phyloP scores from a whole-genome alignment of 805 yeast genomes.

The Yarrowia sp. region DNA sequence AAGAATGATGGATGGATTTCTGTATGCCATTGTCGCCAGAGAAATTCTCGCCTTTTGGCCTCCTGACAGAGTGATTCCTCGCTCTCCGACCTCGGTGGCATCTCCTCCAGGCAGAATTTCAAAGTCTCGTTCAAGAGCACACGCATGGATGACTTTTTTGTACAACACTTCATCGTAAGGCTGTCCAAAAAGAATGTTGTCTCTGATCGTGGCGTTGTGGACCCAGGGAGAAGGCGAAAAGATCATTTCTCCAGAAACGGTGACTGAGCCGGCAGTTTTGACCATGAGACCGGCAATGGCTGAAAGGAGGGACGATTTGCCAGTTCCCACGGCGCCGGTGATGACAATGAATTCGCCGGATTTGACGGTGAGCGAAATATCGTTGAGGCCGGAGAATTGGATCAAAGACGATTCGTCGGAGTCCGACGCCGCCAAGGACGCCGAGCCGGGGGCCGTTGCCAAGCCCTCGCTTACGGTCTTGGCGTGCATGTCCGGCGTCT shows the following conservation, averaged over 20 bases:
- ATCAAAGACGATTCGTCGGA: background rate
- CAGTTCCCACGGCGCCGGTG: constrained; percentile 76
- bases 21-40: constrained; percentile 78
- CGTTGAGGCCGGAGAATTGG: constrained; percentile 47
- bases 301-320: constrained; percentile 68
- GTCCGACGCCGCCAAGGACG: constrained; percentile 1
- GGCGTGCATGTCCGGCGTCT: constrained; percentile 34
- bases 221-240: constrained; percentile 73
- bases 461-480: constrained; percentile 9
- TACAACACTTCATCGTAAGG: constrained; percentile 60
- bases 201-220: constrained; percentile 72
- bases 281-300: constrained; percentile 74
- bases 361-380: constrained; percentile 58
- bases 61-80: constrained; percentile 83
- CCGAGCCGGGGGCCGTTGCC: no score
- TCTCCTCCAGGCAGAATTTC: constrained; percentile 74
- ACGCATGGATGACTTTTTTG: constrained; percentile 60
- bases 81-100: constrained; percentile 78
- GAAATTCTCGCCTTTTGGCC: constrained; percentile 86
- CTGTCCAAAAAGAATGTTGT: constrained; percentile 72
- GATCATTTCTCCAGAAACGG: constrained; percentile 57
- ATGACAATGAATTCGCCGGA: constrained; percentile 70
- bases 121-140: constrained; percentile 70
- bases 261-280: constrained; percentile 57
- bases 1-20: constrained; percentile 65